Base-by-base conservation (phyloP, 371 early-diverging fungal genomes). In the Thermomucor indicae-seudaticae region DNA sequence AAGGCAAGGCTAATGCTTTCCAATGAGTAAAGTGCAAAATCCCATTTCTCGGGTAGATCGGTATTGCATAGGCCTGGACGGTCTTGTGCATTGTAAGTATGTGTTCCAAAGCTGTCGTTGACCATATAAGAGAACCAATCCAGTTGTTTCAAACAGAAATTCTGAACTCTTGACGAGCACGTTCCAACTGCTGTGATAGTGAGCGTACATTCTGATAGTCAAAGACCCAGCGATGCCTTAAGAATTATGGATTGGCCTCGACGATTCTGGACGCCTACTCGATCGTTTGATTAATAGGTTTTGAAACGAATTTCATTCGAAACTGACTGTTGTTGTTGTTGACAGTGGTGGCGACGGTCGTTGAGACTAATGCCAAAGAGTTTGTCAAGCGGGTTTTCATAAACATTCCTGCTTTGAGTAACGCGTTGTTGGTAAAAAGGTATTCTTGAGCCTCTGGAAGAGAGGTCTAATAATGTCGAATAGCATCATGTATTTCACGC, bases 1-100 rank as follows among this genome's bases (percentile, higher is more conserved):
- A n/a, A n/a, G n/a, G n/a, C n/a, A n/a, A n/a, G n/a, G n/a, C n/a
- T n/a, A n/a, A n/a, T n/a, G 76, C 7, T 48, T 49, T 37, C 70
- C 72, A 19, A 75, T 60, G 32, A 57, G 43, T 67, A 70, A n/a
- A 70, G 45, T 0, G 74, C 65, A 47, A 72, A 68, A n/a, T 72
- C 70, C 73, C 78, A 74, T 6, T 57, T 53, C 8, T 22, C 30
- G 6, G 72, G 64, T 4, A 68, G 35, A 6, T 65, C 64, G 31
- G 74, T 64, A 6, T 62, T 65, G 25, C 76, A 35, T n/a, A 65
- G 32, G 0, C 69, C 64, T 1, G 50, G 24, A 1, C 56, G 64
- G 8, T 51, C 55, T 40, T 67, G 67, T 4, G 65, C 60, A 10
- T 75, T 57, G 43, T 63, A 75, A 4, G 49, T 44, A 27, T 74